Conservation (phyloP, 2,329 filamentous ascomycete species). For the Aspergillus calidoustus region DNA sequence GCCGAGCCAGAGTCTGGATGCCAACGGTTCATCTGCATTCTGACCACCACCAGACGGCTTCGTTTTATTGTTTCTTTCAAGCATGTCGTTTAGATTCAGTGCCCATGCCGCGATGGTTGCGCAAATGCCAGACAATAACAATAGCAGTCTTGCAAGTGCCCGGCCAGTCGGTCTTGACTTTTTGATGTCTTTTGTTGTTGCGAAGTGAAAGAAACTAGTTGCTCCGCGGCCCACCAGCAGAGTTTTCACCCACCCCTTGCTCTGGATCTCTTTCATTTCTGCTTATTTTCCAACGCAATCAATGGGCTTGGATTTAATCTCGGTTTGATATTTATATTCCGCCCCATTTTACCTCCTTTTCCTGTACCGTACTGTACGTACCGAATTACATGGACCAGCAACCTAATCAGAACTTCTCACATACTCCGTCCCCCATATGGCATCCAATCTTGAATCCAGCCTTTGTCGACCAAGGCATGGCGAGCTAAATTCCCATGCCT, state of each 20-base stretch:
- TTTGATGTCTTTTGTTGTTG: neutral
- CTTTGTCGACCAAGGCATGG: neutral
- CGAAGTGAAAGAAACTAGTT: neutral
- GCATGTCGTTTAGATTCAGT: neutral
- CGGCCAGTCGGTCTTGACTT: constrained; percentile 8
- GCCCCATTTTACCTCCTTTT: constrained; percentile 6
- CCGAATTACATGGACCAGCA: constrained; percentile 5
- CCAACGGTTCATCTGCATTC: constrained; percentile 21
- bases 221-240: constrained; percentile 22
- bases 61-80: neutral
- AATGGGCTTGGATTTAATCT: constrained; percentile 5
- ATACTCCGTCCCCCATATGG: neutral
- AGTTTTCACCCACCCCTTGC: constrained; percentile 29
- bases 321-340: constrained; percentile 12
- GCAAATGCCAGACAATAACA: neutral
- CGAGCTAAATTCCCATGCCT: neutral
- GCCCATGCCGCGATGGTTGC: neutral
- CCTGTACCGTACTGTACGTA: constrained; percentile 22
- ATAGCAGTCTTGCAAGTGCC: neutral
- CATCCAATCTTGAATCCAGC: neutral
- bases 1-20: neutral
- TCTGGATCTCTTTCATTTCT: constrained; percentile 16
- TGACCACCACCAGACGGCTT: neutral
- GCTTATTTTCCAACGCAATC: constrained; percentile 10
- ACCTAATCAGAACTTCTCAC: neutral